Conservation (phyloP, 2,329 filamentous ascomycete species). For the Lasiodiplodia sp. region DNA sequence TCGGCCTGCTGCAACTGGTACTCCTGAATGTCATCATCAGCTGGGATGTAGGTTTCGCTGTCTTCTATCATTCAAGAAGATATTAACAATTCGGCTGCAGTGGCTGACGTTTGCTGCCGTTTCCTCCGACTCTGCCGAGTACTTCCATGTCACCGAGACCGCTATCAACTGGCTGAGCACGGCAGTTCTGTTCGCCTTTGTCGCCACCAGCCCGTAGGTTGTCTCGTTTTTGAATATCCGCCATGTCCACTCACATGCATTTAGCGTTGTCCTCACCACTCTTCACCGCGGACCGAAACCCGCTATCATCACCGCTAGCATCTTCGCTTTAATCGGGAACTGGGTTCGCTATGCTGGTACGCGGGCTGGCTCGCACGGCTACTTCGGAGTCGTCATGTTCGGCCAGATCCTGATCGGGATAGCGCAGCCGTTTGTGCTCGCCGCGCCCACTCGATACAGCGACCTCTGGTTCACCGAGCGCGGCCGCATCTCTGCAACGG, state of each 20-base stretch:
- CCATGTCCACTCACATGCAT: constrained; percentile 3
- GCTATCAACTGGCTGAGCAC: constrained; percentile 94
- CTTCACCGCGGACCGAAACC: constrained; percentile 78
- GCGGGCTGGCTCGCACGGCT: constrained; percentile 60
- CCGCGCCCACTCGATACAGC: constrained; percentile 87
- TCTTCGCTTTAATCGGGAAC: constrained; percentile 81
- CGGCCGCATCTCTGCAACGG: constrained; percentile 87
- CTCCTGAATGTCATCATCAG: constrained; percentile 91
- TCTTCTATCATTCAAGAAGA: not conserved
- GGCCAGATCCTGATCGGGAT: constrained; percentile 90
- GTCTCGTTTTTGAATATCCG: not conserved
- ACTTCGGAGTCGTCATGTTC: constrained; percentile 81
- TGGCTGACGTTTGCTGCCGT: constrained; percentile 94
- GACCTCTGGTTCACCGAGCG: constrained; percentile 91
- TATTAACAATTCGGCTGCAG: constrained; percentile 52
- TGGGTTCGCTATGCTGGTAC: constrained; percentile 88
- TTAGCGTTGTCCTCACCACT: constrained; percentile 70
- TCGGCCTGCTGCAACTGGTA: constrained; percentile 83
- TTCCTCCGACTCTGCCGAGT: constrained; percentile 73
- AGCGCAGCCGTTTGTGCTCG: constrained; percentile 89
- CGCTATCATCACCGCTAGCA: constrained; percentile 76
- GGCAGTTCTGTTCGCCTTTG: constrained; percentile 85
- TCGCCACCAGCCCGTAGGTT: constrained; percentile 70
- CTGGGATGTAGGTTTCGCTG: constrained; percentile 79
- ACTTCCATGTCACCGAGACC: constrained; percentile 77